phyloP scores from a whole-genome alignment of 768 basidiomycete species.

The Naganishia friedmannii region DNA sequence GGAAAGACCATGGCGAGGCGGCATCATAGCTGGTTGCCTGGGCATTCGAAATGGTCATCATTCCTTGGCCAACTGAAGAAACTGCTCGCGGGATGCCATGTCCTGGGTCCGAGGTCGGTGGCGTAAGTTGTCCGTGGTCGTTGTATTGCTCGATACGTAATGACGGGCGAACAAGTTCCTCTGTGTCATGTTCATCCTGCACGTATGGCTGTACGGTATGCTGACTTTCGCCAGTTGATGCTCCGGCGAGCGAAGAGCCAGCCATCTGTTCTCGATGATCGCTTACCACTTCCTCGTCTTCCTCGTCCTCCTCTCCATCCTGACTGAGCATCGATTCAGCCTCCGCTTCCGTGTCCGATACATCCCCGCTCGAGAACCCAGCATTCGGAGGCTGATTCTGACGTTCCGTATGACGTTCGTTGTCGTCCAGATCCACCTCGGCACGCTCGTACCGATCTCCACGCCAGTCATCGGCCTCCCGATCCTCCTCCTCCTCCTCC shows the following conservation, averaged over 20 bases:
- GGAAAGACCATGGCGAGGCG: conserved; percentile 19
- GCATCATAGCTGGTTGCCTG: conserved; percentile 25
- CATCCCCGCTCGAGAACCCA: neutral
- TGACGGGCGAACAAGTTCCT: neutral
- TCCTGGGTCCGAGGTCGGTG: conserved; percentile 16
- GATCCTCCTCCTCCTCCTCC: neutral
- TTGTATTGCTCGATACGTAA: conserved; percentile 14
- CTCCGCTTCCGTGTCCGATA: conserved; percentile 16
- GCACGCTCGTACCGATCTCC: neutral
- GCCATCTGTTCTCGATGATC: neutral
- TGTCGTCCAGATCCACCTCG: neutral
- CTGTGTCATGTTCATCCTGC: neutral
- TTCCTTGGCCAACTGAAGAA: neutral
- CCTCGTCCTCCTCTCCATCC: neutral
- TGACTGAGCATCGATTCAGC: conserved; percentile 1
- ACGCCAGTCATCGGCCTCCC: neutral
- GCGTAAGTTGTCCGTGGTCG: conserved; percentile 11
- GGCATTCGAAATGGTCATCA: neutral
- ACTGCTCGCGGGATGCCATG: neutral
- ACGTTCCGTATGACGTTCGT: neutral
- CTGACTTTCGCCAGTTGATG: neutral
- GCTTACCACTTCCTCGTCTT: neutral
- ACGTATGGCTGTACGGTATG: neutral
- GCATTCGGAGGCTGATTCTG: conserved; percentile 5
- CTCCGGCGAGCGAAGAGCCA: neutral